Evolutionary conservation across 805 yeast species (phyloP).

Genomic region (Spathaspora gorwiae): DNA sequence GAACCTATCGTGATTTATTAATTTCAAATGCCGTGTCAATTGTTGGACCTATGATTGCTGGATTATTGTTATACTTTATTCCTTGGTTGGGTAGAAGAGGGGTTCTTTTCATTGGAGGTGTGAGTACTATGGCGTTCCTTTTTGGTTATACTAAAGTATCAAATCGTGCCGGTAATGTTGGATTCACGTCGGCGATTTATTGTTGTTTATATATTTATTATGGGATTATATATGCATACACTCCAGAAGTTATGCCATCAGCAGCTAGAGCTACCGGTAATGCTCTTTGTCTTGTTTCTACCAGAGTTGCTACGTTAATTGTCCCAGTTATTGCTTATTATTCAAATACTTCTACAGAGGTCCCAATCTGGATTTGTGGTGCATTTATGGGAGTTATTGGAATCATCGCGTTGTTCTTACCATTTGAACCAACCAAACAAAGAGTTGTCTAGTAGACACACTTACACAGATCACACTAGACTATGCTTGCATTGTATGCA

Average conservation of each 20-base stretch:
- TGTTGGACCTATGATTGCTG: constrained; percentile 28
- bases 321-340: constrained; percentile 37
- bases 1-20: constrained; percentile 23
- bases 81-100: constrained; percentile 50
- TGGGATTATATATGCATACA: constrained; percentile 30
- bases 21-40: constrained; percentile 24
- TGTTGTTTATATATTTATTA: constrained; percentile 34
- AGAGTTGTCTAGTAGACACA: constrained; percentile 19
- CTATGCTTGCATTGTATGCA: too few species aligned
- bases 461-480: not conserved
- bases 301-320: constrained; percentile 29
- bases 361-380: constrained; percentile 35
- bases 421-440: constrained; percentile 28
- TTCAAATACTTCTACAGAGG: constrained; percentile 21
- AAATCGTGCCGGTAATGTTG: constrained; percentile 39
- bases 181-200: constrained; percentile 50
- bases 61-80: constrained; percentile 14
- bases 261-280: constrained; percentile 34
- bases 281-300: constrained; percentile 29
- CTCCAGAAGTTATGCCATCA: constrained; percentile 36
- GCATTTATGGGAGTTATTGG: constrained; percentile 32
- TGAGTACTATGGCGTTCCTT: constrained; percentile 51
- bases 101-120: constrained; percentile 50
- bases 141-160: constrained; percentile 59
- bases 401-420: constrained; percentile 25